These are phyloP conservation scores for Cucurbita moschata DNA, from an alignment of 306 rosid species.

Conservation along the genomic window DNA sequence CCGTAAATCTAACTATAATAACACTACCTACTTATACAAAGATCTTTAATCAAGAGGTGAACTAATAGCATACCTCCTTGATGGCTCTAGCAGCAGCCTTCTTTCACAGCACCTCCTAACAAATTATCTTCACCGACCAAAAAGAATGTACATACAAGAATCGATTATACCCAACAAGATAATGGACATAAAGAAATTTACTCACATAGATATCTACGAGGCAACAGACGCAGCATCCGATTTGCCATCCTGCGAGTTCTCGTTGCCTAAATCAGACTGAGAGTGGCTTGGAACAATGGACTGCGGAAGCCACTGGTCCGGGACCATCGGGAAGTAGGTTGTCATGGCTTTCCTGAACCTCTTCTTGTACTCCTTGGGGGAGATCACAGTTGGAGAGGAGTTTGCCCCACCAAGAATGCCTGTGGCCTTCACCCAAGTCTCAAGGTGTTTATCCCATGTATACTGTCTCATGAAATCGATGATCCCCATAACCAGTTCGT, in stretches of 20 bases:
- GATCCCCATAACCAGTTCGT: constrained; percentile 81
- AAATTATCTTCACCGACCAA: not conserved
- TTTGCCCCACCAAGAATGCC: constrained; percentile 96
- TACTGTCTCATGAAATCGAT: constrained; percentile 97
- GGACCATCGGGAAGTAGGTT: constrained; percentile 91
- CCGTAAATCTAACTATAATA: not conserved
- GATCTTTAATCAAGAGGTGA: not conserved
- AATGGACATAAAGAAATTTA: not conserved
- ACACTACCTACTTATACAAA: not conserved
- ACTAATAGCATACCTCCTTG: not conserved
- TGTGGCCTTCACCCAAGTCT: constrained; percentile 93
- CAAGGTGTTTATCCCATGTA: constrained; percentile 99
- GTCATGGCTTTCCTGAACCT: constrained; percentile 98
- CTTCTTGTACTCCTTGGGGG: constrained; percentile 88
- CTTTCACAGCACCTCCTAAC: not conserved
- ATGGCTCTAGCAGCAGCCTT: constrained; percentile 7
- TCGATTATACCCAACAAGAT: not conserved
- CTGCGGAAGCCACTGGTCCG: constrained; percentile 89
- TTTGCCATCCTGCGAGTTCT: constrained; percentile 30
- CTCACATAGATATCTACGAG: not conserved
- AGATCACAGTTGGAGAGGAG: constrained; percentile 75
- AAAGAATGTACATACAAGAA: constrained; percentile 6
- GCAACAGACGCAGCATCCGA: not conserved
- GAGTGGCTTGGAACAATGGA: constrained; percentile 39
- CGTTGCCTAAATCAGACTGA: constrained; percentile 55